Evolutionary conservation across 169 alveolate species (phyloP).

Genomic region (Perkinsus marinus): DNA sequence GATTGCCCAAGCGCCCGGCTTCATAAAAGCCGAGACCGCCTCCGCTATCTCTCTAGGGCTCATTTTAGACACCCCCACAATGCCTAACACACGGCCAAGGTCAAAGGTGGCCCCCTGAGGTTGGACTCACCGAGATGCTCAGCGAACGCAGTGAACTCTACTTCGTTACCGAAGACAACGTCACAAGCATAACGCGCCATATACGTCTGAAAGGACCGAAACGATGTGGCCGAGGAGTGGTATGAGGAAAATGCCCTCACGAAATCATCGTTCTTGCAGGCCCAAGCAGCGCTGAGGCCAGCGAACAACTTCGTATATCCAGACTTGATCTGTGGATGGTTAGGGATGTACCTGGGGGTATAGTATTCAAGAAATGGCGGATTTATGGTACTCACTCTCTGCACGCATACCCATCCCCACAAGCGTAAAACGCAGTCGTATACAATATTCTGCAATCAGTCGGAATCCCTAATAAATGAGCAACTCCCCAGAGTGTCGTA

Average conservation of each 20-base stretch:
- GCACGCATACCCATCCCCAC: not conserved
- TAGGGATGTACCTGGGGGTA: not conserved
- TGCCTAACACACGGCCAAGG: no score
- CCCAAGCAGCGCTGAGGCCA: not conserved
- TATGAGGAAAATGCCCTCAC: no score
- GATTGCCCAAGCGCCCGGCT: not conserved
- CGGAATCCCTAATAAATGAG: no score
- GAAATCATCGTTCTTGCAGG: not conserved
- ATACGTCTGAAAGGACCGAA: not conserved
- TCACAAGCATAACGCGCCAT: not conserved
- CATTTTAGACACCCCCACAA: not conserved
- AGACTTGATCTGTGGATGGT: not conserved
- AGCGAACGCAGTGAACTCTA: not conserved
- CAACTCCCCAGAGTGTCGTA: no score
- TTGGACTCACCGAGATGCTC: not conserved
- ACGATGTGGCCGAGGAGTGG: no score
- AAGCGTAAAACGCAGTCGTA: not conserved
- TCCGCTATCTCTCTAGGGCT: not conserved
- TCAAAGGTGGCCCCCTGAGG: no score
- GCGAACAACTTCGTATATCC: not conserved
- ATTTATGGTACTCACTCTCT: not conserved
- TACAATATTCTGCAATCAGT: not conserved
- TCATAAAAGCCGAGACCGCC: not conserved
- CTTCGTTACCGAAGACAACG: not conserved
- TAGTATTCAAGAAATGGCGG: not conserved